A percentile compares a stretch with the other conserved stretches of the same genome.
Conservation (phyloP, 495 filamentous ascomycete genomes). For the Parathielavia appendiculata region DNA sequence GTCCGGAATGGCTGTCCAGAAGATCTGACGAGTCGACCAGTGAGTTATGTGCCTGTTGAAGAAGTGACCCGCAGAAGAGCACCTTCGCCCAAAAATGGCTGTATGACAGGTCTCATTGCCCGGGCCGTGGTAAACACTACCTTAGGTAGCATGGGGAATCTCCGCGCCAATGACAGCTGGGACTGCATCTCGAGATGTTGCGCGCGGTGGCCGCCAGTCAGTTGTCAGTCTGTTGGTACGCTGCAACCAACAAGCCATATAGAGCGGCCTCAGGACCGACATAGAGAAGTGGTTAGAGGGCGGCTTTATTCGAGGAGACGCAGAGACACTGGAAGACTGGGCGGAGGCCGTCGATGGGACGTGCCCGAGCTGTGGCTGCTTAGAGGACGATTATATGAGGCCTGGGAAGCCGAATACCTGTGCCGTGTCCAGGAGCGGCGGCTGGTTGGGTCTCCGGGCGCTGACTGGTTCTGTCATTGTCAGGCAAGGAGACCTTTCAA, state of each 20-base stretch:
- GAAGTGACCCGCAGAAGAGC: neutral
- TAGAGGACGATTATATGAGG: slow-evolving; percentile 33
- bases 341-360: neutral
- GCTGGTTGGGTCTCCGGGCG: slow-evolving; percentile 1
- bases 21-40: neutral
- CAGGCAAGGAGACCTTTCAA: neutral
- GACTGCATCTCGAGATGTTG: neutral
- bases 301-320: slow-evolving; percentile 15
- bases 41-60: neutral
- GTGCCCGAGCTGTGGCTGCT: slow-evolving; percentile 20
- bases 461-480: neutral
- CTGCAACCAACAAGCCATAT: slow-evolving; percentile 1
- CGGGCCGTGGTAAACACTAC: neutral
- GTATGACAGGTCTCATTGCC: neutral
- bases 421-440: slow-evolving; percentile 22
- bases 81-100: neutral
- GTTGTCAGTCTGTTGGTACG: neutral
- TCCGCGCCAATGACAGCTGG: neutral
- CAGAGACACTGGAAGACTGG: neutral
- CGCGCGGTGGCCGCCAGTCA: neutral
- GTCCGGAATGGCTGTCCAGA: too few relatives aligned
- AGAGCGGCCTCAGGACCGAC: slow-evolving; percentile 17
- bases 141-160: neutral
- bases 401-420: slow-evolving; percentile 16
- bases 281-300: neutral